Evolutionary conservation across 2,329 filamentous ascomycete species (phyloP), one percentile per base, ranked within the genome.

Genomic region (Calycina herbarum): DNA sequence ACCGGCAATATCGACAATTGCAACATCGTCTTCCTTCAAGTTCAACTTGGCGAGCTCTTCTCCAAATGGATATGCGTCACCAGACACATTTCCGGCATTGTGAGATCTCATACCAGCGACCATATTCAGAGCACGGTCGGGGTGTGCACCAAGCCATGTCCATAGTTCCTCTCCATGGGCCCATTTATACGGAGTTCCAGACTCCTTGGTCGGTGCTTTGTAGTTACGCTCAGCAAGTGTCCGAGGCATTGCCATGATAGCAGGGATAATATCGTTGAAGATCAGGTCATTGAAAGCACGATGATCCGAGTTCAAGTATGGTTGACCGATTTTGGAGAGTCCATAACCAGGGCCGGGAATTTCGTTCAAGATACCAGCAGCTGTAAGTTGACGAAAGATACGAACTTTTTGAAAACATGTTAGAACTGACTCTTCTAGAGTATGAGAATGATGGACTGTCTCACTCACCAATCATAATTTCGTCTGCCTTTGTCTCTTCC

Each of bases 1-100:
- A n/a, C 71, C 71, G 29, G 64, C 70, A 59, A 71, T 64, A 66
- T 72, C 70, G 15, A 72, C 71, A 60, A 73, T 59, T 1, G 66
- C 67, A 5, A 71, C 61, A 31, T 70, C 69, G 5, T 67, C 64
- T 11, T 72, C 65, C 59, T 68, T 68, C 38, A 71, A 11, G 45
- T 65, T 57, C 31, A 70, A 57, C 51, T 68, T 71, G 89, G 87
- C 63, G 94, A 81, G 72, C 93, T 97, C 70, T 86, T 82, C 83
- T 96, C 86, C 0, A 84, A 92, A 71, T 17, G 69, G 70, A 60
- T 71, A 69, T 11, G 68, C 68, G 61, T 71, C 68, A 24, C 54
- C 54, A 13, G 54, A 57, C 11, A 57, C 54, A 35, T 57, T 57
- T 29, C 61, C 62, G 29, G 69, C 60, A 33, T 70, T 68, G 33